Evolutionary conservation across 2,329 filamentous ascomycete genomes (phyloP), one percentile per base, ranked within the genome.

Genomic region (Colletotrichum chrysophilum): DNA sequence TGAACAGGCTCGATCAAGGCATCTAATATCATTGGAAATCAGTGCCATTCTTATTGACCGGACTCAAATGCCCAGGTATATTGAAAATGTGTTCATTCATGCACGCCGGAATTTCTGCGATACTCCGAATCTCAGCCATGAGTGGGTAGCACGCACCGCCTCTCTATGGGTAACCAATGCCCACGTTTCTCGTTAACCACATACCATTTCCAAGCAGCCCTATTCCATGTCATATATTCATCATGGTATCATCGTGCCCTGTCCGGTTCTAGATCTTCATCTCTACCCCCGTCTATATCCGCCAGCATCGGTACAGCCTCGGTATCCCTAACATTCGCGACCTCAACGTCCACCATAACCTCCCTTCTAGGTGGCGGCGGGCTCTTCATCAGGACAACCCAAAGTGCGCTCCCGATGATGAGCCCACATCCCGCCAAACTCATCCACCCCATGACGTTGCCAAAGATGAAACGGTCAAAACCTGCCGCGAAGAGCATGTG

Each of bases 401-500:
- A 89, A 10, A 91, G 80, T 4, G 89, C 89, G 68, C 89, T 89
- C 2, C 89, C 88, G 9, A 91, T 81, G 56, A 91, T 90, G 56
- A 91, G 80, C 6, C 85, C 86, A 70, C 89, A 90, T 5, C 90
- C 90, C 4, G 85, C 81, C 8, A 90, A 81, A 72, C 89, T 91
- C 79, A 86, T 81, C 74, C 86, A 79, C 16, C 86, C 85, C 88
- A 91, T 90, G 24, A 80, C 81, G 65, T 89, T 86, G 3, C 88
- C 88, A 79, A 91, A 91, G 4, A 91, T 82, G 81, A 86, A 89
- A 52, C 85, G 82, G 79, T 91, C 89, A 77, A 90, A 89, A 56
- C 82, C 85, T 2, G 87, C 88, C 1, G 89, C 89, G 78, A 91
- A 91, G 56, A 91, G 80, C 86, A 91, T 90, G 61, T 91, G 88